Conservation (phyloP, 1,139 yeast species). For the Yamadazyma trypodendri region DNA sequence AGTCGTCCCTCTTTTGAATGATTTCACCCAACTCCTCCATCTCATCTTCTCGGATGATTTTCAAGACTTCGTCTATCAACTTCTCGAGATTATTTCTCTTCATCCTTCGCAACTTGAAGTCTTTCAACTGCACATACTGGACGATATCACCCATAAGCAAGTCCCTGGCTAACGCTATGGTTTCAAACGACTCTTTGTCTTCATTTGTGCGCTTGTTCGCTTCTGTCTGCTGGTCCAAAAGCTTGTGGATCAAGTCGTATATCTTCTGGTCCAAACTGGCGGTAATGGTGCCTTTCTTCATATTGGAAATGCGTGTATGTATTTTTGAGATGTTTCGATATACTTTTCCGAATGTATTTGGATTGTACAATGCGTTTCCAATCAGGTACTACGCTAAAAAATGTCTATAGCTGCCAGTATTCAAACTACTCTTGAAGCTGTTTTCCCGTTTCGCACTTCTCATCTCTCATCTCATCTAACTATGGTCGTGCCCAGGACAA, state of each 20-base stretch:
- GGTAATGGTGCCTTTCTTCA: slow-evolving; percentile 20
- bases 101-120: slow-evolving; percentile 63
- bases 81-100: slow-evolving; percentile 58
- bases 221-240: slow-evolving; percentile 52
- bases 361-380: too few relatives aligned
- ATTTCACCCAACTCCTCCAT: slow-evolving; percentile 36
- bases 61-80: slow-evolving; percentile 54
- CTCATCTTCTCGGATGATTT: slow-evolving; percentile 46
- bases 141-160: slow-evolving; percentile 50
- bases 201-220: slow-evolving; percentile 31
- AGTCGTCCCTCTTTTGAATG: slow-evolving; percentile 30
- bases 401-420: too few relatives aligned
- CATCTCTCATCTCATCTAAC: too few relatives aligned
- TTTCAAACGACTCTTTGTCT: slow-evolving; percentile 29
- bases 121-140: slow-evolving; percentile 57
- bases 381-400: too few relatives aligned
- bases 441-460: too few relatives aligned
- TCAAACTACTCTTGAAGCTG: too few relatives aligned
- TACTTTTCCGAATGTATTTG: too few relatives aligned
- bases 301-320: neutral
- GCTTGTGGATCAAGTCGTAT: slow-evolving; percentile 45
- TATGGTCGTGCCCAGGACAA: too few relatives aligned
- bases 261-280: slow-evolving; percentile 50
- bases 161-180: slow-evolving; percentile 61
- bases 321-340: too few relatives aligned